These are phyloP conservation scores for Hyphopichia khmerensis DNA, from an alignment of 1,139 yeast species.

Conservation along the genomic window DNA sequence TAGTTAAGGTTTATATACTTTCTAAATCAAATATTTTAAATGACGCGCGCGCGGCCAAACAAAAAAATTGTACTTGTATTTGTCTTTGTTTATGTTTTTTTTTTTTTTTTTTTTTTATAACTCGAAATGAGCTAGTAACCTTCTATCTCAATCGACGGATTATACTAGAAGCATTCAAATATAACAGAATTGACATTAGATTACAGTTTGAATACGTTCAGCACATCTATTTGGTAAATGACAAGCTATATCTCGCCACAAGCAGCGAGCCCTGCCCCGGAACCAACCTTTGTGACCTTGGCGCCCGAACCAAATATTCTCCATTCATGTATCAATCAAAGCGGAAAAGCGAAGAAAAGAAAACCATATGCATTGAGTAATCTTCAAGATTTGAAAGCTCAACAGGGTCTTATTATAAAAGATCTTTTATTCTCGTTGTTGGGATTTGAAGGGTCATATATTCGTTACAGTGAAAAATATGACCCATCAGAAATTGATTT, in stretches of 20 bases:
- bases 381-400: slow-evolving; percentile 46
- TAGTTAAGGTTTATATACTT: too few relatives aligned
- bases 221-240: slow-evolving; percentile 9
- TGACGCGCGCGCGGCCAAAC: background rate
- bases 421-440: slow-evolving; percentile 69
- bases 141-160: too few relatives aligned
- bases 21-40: too few relatives aligned
- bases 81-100: background rate
- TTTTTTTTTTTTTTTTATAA: slow-evolving; percentile 1
- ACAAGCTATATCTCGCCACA: slow-evolving; percentile 13
- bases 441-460: slow-evolving; percentile 80
- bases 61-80: background rate
- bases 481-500: slow-evolving; percentile 38
- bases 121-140: too few relatives aligned
- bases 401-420: slow-evolving; percentile 69
- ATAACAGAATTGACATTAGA: too few relatives aligned
- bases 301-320: slow-evolving; percentile 16
- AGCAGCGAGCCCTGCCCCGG: slow-evolving; percentile 9
- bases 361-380: slow-evolving; percentile 47
- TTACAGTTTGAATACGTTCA: too few relatives aligned
- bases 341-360: slow-evolving; percentile 12
- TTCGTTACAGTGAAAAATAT: slow-evolving; percentile 64
- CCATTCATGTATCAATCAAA: slow-evolving; percentile 15
- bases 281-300: slow-evolving; percentile 11
- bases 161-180: too few relatives aligned